phyloP scores from a whole-genome alignment of 208 protist species.

The Blechomonas ayalai region DNA sequence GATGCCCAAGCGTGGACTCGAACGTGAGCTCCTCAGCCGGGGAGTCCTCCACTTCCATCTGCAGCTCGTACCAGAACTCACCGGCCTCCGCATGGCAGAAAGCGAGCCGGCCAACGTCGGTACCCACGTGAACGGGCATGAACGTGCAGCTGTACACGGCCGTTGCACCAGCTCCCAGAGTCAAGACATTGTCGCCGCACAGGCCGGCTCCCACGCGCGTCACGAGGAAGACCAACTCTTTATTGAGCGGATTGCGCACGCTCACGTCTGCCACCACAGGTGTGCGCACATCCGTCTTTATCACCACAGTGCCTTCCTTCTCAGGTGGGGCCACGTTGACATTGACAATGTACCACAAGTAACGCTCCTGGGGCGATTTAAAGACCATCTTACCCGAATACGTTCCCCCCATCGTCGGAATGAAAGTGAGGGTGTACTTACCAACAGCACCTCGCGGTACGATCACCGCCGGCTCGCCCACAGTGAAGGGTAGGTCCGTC shows the following conservation, averaged over 20 bases:
- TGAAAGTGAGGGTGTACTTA: slow-evolving; percentile 72
- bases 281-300: slow-evolving; percentile 74
- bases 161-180: slow-evolving; percentile 31
- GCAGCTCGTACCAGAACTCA: slow-evolving; percentile 93
- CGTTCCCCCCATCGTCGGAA: slow-evolving; percentile 74
- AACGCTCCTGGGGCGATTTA: slow-evolving; percentile 62
- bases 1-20: slow-evolving; percentile 59
- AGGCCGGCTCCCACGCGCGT: slow-evolving; percentile 66
- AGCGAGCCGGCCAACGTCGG: slow-evolving; percentile 57
- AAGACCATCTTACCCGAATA: slow-evolving; percentile 84
- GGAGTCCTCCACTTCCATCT: slow-evolving; percentile 65
- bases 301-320: slow-evolving; percentile 77
- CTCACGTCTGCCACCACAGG: slow-evolving; percentile 80
- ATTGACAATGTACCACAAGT: slow-evolving; percentile 89
- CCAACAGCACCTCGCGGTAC: slow-evolving; percentile 39
- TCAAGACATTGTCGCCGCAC: slow-evolving; percentile 63
- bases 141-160: slow-evolving; percentile 79
- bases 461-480: slow-evolving; percentile 48
- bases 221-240: slow-evolving; percentile 70
- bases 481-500: slow-evolving; percentile 79
- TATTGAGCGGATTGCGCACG: slow-evolving; percentile 77
- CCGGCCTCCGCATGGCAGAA: slow-evolving; percentile 86
- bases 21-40: slow-evolving; percentile 66
- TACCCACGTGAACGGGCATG: slow-evolving; percentile 70
- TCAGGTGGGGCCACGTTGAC: slow-evolving; percentile 74